These are phyloP conservation scores for Pichia sp. DNA, from an alignment of 1,139 yeast genomes.

Conservation along the genomic window DNA sequence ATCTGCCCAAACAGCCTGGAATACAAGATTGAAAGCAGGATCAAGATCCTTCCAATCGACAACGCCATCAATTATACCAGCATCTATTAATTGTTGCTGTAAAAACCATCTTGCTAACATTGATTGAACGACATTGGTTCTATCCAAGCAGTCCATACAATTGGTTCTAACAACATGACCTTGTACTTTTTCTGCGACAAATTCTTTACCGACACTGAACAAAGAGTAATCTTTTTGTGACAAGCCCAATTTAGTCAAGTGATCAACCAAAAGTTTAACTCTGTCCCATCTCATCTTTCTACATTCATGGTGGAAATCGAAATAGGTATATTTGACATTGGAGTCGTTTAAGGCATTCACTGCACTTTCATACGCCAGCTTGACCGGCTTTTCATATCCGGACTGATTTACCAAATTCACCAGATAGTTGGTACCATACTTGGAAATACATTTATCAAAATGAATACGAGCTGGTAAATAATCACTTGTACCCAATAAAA, in stretches of 20 bases:
- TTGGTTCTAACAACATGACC: slow-evolving; percentile 82
- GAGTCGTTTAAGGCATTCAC: slow-evolving; percentile 61
- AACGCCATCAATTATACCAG: slow-evolving; percentile 37
- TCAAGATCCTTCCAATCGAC: slow-evolving; percentile 51
- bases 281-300: slow-evolving; percentile 92
- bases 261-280: slow-evolving; percentile 71
- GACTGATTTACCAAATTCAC: slow-evolving; percentile 89
- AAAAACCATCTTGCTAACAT: slow-evolving; percentile 84
- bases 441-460: slow-evolving; percentile 60
- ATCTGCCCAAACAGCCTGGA: slow-evolving; percentile 95
- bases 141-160: slow-evolving; percentile 97
- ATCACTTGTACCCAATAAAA: slow-evolving; percentile 58
- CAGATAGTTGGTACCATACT: slow-evolving; percentile 78
- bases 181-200: slow-evolving; percentile 43
- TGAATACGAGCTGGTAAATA: slow-evolving; percentile 66
- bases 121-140: slow-evolving; percentile 96
- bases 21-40: slow-evolving; percentile 56
- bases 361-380: slow-evolving; percentile 74
- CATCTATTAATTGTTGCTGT: slow-evolving; percentile 62
- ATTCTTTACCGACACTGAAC: slow-evolving; percentile 21
- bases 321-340: slow-evolving; percentile 65
- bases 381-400: slow-evolving; percentile 92
- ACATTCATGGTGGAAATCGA: slow-evolving; percentile 98
- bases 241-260: slow-evolving; percentile 59
- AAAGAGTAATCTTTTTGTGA: slow-evolving; percentile 53